Percentiles rank a stretch among this genome's conserved stretches.
Conservation (phyloP, 225 moss, liverwort and hornwort species). For the Climacium dendroides region DNA sequence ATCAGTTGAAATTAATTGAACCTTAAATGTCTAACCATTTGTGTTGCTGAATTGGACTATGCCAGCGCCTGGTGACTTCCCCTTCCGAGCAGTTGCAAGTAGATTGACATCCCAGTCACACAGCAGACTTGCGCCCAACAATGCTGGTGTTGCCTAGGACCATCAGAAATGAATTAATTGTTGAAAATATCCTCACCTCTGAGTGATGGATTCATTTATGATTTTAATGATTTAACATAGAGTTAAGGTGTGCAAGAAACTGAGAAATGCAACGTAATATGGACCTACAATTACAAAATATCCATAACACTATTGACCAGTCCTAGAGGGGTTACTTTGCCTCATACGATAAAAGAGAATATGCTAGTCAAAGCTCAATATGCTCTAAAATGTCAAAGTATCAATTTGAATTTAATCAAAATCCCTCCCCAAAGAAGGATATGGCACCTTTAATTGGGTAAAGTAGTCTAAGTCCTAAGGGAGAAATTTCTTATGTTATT, state of each 20-base stretch:
- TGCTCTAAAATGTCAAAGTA: too few species aligned
- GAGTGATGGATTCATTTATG: not conserved
- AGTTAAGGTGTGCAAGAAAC: not conserved
- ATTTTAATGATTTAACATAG: not conserved
- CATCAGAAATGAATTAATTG: not conserved
- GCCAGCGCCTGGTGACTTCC: conserved; percentile 53
- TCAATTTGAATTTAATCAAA: too few species aligned
- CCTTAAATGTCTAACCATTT: conserved; percentile 21
- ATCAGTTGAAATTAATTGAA: not conserved
- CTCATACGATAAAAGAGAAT: too few species aligned
- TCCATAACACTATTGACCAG: not conserved
- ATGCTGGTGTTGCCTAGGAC: conserved; percentile 53
- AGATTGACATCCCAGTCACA: conserved; percentile 62
- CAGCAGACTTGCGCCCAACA: conserved; percentile 52
- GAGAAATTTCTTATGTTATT: too few species aligned
- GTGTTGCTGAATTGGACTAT: conserved; percentile 41
- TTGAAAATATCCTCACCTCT: not conserved
- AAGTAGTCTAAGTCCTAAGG: not conserved
- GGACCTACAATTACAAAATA: not conserved
- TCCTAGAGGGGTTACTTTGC: not conserved
- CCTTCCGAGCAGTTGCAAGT: conserved; percentile 49
- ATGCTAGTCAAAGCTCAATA: too few species aligned
- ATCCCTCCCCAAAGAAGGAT: too few species aligned
- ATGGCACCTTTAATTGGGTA: not conserved
- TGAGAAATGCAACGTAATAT: not conserved